A percentile compares a stretch with the other conserved stretches of the same genome.
Evolutionary conservation across 495 filamentous ascomycete genomes (phyloP).

Genomic region (Chaetomium cochliodes): DNA sequence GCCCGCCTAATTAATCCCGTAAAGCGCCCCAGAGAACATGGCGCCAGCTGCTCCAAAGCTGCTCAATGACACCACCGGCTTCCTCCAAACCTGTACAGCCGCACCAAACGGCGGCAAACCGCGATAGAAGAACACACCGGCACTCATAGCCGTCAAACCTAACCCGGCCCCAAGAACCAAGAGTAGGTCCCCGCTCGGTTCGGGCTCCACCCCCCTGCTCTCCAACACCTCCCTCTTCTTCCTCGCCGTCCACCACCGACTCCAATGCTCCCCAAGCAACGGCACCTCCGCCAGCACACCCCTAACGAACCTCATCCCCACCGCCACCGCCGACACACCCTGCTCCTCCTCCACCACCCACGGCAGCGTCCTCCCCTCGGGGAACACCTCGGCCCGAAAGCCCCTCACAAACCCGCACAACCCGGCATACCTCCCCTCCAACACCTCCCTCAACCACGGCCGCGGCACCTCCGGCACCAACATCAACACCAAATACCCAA

Average conservation of each 20-base stretch:
- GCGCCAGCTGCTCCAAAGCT: slow-evolving; percentile 40
- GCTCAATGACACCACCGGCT: slow-evolving; percentile 25
- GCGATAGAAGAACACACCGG: slow-evolving; percentile 28
- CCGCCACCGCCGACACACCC: slow-evolving; percentile 11
- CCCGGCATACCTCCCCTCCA: slow-evolving; percentile 55
- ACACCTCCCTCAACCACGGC: slow-evolving; percentile 64
- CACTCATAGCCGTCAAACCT: slow-evolving; percentile 25
- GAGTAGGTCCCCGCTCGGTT: slow-evolving; percentile 5
- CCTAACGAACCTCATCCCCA: slow-evolving; percentile 36
- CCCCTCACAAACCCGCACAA: slow-evolving; percentile 56
- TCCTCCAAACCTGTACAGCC: slow-evolving; percentile 37
- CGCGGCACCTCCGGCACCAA: slow-evolving; percentile 67
- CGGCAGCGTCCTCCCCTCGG: slow-evolving; percentile 14
- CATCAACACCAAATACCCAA: slow-evolving; percentile 75
- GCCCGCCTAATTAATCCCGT: not conserved
- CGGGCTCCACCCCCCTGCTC: not conserved
- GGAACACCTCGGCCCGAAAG: slow-evolving; percentile 45
- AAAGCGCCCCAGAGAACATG: slow-evolving; percentile 30
- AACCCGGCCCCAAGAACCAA: slow-evolving; percentile 30
- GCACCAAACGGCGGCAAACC: slow-evolving; percentile 38
- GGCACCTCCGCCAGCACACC: slow-evolving; percentile 29
- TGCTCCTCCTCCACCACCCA: slow-evolving; percentile 17
- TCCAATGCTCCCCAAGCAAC: slow-evolving; percentile 24
- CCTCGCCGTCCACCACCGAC: slow-evolving; percentile 30
- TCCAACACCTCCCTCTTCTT: slow-evolving; percentile 17